These are phyloP conservation scores for Thecaphora thlaspeos DNA, from an alignment of 1,284 basidiomycete species.

Conservation along the genomic window DNA sequence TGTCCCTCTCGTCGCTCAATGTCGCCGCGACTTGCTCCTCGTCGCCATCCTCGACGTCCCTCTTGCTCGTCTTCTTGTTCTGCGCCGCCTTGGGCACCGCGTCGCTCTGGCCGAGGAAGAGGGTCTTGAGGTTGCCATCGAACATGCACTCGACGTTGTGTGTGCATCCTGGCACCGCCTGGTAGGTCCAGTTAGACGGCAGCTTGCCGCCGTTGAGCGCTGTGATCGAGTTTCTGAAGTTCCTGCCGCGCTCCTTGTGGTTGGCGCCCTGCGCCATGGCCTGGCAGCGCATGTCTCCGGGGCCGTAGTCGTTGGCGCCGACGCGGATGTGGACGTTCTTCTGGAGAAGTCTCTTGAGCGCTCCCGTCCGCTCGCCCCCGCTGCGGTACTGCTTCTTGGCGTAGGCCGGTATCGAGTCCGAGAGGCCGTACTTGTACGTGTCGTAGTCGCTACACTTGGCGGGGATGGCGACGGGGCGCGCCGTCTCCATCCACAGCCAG, in stretches of 20 bases:
- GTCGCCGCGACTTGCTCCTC: no score
- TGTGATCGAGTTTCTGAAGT: conserved; percentile 7
- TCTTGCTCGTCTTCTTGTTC: conserved; percentile 11
- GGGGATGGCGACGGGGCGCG: conserved; percentile 5
- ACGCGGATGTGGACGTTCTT: conserved; percentile 18
- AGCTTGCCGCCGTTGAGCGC: not conserved
- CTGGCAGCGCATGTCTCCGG: conserved; percentile 34
- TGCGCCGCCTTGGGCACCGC: conserved; percentile 42
- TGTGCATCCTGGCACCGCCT: not conserved
- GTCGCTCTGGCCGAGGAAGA: conserved; percentile 32
- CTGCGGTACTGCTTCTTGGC: conserved; percentile 9
- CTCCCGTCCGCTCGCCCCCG: conserved; percentile 6
- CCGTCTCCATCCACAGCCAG: conserved; percentile 17
- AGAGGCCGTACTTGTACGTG: conserved; percentile 23
- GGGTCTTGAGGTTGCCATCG: conserved; percentile 18
- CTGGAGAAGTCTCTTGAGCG: not conserved
- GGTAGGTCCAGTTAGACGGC: no score
- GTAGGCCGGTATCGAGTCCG: conserved; percentile 15
- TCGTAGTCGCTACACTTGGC: conserved; percentile 7
- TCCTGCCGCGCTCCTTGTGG: conserved; percentile 20
- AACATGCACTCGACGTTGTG: conserved; percentile 26
- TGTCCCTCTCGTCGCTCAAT: no score
- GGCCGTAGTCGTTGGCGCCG: conserved; percentile 21
- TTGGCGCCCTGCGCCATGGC: conserved; percentile 21
- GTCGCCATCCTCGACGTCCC: no score